Conservation (phyloP, 805 yeast species). For the Suhomyces xylopsoci region DNA sequence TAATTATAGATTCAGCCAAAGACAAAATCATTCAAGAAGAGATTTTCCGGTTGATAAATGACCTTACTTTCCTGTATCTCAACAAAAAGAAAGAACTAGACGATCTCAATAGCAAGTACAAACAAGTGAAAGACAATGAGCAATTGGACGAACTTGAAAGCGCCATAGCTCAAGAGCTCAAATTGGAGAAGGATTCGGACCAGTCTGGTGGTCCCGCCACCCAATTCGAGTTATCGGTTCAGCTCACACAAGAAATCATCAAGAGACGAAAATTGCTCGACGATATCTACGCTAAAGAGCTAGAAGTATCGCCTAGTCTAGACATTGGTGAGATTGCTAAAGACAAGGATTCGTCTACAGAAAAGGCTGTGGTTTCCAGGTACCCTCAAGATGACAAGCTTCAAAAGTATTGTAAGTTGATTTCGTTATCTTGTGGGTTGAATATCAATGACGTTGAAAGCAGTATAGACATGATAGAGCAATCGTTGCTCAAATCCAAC, state of each 20-base stretch:
- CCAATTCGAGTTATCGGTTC: conserved; percentile 23
- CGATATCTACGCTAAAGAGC: conserved; percentile 17
- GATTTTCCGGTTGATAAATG: conserved; percentile 37
- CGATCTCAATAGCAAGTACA: conserved; percentile 9
- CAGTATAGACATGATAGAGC: conserved; percentile 42
- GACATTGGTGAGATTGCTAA: background rate
- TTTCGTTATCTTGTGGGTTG: conserved; percentile 44
- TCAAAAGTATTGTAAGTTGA: conserved; percentile 39
- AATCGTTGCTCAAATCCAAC: conserved; percentile 28
- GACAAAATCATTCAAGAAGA: conserved; percentile 41
- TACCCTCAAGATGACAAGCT: conserved; percentile 30
- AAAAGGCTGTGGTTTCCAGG: background rate
- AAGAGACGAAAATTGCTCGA: conserved; percentile 16
- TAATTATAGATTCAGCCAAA: conserved; percentile 21
- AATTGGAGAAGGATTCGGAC: background rate
- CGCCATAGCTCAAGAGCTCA: background rate
- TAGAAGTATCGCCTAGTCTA: conserved; percentile 7
- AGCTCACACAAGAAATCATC: conserved; percentile 27
- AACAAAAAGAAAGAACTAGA: conserved; percentile 30
- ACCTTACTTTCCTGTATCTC: conserved; percentile 34
- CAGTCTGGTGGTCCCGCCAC: background rate
- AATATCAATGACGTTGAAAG: conserved; percentile 37
- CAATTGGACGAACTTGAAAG: background rate
- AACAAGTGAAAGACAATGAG: conserved; percentile 11
- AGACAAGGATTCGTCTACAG: background rate